A percentile compares a stretch with the other conserved stretches of the same genome.
Conservation (phyloP, 805 yeast genomes). For the Candida xyloterini region DNA sequence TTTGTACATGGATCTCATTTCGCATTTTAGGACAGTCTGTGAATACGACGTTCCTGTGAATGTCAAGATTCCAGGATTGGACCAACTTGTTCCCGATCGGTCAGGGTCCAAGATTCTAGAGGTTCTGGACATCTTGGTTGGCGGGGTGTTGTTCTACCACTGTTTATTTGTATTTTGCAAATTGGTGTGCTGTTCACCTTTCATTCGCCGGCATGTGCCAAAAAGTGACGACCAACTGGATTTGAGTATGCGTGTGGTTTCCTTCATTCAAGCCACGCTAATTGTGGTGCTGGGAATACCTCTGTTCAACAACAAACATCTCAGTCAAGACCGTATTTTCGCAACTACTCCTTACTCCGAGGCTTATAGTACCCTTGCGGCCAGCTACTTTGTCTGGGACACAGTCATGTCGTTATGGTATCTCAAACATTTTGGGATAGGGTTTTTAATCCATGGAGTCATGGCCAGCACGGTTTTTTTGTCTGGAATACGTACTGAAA, state of each 20-base stretch:
- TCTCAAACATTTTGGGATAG: conserved; percentile 32
- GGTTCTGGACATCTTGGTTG: conserved; percentile 21
- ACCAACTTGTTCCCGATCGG: conserved; percentile 5
- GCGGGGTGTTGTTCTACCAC: conserved; percentile 21
- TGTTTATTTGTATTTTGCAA: conserved; percentile 15
- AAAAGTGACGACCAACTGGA: conserved; percentile 25
- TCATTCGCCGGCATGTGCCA: conserved; percentile 14
- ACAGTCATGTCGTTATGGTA: conserved; percentile 28
- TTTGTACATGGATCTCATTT: conserved; percentile 8
- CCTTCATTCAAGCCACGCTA: conserved; percentile 33
- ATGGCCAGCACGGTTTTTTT: conserved; percentile 34
- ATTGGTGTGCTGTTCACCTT: conserved; percentile 15
- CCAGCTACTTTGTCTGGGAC: conserved; percentile 38
- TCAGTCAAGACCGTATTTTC: conserved; percentile 31
- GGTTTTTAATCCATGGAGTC: conserved; percentile 36
- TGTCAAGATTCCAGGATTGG: conserved; percentile 18
- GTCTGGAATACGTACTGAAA: conserved; percentile 21
- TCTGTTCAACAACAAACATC: conserved; percentile 26
- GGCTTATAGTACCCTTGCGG: conserved; percentile 31
- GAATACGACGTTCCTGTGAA: conserved; percentile 6
- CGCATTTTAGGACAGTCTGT: neutral
- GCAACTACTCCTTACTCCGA: conserved; percentile 34
- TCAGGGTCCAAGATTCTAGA: conserved; percentile 14
- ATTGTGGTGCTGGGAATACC: conserved; percentile 33
- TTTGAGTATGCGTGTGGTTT: conserved; percentile 33